Percentiles rank a stretch among this genome's conserved stretches.
Conservation (phyloP, 139 green algal genomes). For the Micractinium conductrix region DNA sequence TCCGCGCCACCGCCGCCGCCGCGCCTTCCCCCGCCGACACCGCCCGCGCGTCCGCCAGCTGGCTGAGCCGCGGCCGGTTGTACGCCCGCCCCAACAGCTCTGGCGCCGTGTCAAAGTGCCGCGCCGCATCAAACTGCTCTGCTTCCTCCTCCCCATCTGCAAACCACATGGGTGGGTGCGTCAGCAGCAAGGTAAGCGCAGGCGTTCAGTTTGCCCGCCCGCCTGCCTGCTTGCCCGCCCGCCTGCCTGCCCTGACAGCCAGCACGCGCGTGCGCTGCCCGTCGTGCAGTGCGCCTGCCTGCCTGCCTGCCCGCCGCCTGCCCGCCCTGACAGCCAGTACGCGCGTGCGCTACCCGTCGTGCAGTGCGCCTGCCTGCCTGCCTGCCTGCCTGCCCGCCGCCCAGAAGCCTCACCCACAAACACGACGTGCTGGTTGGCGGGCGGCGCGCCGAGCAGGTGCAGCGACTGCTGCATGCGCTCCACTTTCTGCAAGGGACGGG, state of each 20-base stretch:
- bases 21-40: not conserved
- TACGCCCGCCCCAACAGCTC: constrained; percentile 80
- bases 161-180: constrained; percentile 78
- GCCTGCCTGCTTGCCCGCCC: too few species aligned
- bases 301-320: too few species aligned
- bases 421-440: constrained; percentile 65
- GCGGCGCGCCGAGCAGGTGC: constrained; percentile 82
- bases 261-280: too few species aligned
- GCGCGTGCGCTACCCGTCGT: too few species aligned
- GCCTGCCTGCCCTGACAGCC: too few species aligned
- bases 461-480: constrained; percentile 77
- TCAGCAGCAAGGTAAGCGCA: constrained; percentile 66
- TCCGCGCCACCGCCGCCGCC: not conserved
- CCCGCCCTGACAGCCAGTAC: too few species aligned
- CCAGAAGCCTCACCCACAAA: constrained; percentile 90
- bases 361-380: too few species aligned
- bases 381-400: too few species aligned
- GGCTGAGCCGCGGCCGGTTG: constrained; percentile 74
- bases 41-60: constrained; percentile 40
- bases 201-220: too few species aligned
- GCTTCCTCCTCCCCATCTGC: constrained; percentile 66
- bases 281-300: too few species aligned
- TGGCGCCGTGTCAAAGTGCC: constrained; percentile 82
- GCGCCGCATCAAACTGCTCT: constrained; percentile 63
- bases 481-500: constrained; percentile 71